Evolutionary conservation across 352 stramenopile genomes (phyloP).

Genomic region (Thraustotheca clavata): DNA sequence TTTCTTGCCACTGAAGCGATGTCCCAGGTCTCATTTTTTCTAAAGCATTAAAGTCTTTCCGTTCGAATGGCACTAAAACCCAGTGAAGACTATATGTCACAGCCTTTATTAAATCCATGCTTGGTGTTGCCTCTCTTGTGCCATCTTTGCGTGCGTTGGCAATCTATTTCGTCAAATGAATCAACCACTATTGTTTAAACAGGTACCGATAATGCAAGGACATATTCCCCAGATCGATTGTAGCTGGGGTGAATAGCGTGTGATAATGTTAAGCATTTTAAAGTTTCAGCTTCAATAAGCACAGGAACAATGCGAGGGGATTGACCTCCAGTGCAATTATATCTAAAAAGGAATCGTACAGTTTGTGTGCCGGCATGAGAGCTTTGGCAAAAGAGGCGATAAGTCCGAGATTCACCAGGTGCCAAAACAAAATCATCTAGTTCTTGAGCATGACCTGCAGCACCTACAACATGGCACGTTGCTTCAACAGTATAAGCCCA

Average conservation of each 20-base stretch:
- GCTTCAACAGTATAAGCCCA: conserved; percentile 42
- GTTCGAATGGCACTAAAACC: conserved; percentile 39
- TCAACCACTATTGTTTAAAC: no score
- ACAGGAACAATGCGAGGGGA: conserved; percentile 37
- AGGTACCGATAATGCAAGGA: conserved; percentile 60
- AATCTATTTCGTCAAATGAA: conserved; percentile 2
- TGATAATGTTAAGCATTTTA: conserved; percentile 48
- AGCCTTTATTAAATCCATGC: conserved; percentile 24
- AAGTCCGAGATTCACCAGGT: conserved; percentile 38
- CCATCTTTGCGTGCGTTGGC: conserved; percentile 16
- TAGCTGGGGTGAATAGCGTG: conserved; percentile 70
- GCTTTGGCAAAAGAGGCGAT: conserved; percentile 49
- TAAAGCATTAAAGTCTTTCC: background rate
- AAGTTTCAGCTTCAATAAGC: conserved; percentile 47
- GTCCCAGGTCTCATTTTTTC: conserved; percentile 27
- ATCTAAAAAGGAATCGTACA: conserved; percentile 59
- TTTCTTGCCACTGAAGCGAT: conserved; percentile 43
- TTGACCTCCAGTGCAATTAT: conserved; percentile 31
- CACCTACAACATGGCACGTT: conserved; percentile 46
- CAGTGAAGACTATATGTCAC: conserved; percentile 55
- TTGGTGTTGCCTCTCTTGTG: conserved; percentile 1
- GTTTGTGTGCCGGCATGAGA: conserved; percentile 33
- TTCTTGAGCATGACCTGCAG: conserved; percentile 53
- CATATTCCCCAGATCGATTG: conserved; percentile 48
- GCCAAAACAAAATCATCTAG: conserved; percentile 39